These are phyloP conservation scores for Maudiozyma pseudohumilis DNA, from an alignment of 805 yeast genomes.

Conservation along the genomic window DNA sequence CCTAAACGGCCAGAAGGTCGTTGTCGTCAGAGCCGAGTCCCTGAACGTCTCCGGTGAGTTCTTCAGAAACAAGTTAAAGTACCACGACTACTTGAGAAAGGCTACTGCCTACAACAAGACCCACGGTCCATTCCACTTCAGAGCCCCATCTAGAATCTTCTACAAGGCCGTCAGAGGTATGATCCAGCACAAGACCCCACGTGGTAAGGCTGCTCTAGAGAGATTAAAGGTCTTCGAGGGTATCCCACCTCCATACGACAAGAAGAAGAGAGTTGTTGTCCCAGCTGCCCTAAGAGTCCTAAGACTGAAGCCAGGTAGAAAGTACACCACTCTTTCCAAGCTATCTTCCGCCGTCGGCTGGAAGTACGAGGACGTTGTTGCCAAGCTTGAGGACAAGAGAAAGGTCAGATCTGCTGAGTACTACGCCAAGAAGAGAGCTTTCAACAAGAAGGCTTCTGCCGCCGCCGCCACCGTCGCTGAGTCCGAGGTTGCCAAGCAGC, in stretches of 20 bases:
- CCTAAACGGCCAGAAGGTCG: conserved; percentile 95
- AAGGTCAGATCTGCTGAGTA: conserved; percentile 97
- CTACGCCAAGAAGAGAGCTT: conserved; percentile 97
- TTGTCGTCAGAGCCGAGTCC: conserved; percentile 94
- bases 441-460: conserved; percentile 80
- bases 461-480: conserved; percentile 83
- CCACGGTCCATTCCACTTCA: conserved; percentile 99
- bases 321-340: conserved; percentile 97
- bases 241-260: conserved; percentile 99
- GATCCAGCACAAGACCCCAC: conserved; percentile 99
- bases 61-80: conserved; percentile 99
- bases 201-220: conserved; percentile 99
- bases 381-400: conserved; percentile 98
- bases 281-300: conserved; percentile 99
- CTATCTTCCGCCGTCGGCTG: conserved; percentile 96
- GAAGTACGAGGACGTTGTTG: conserved; percentile 98
- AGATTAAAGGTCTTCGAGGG: conserved; percentile 99
- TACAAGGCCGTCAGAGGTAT: conserved; percentile 99
- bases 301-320: conserved; percentile 99
- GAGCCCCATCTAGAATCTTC: conserved; percentile 99
- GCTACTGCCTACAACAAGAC: conserved; percentile 97
- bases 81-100: conserved; percentile 99
- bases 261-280: conserved; percentile 98
- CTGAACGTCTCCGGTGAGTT: conserved; percentile 99
- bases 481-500: conserved; percentile 83